Evolutionary conservation across 2,329 filamentous ascomycete species (phyloP), one percentile per base, ranked within the genome.

Genomic region (Lecanoromycetidae sp.): DNA sequence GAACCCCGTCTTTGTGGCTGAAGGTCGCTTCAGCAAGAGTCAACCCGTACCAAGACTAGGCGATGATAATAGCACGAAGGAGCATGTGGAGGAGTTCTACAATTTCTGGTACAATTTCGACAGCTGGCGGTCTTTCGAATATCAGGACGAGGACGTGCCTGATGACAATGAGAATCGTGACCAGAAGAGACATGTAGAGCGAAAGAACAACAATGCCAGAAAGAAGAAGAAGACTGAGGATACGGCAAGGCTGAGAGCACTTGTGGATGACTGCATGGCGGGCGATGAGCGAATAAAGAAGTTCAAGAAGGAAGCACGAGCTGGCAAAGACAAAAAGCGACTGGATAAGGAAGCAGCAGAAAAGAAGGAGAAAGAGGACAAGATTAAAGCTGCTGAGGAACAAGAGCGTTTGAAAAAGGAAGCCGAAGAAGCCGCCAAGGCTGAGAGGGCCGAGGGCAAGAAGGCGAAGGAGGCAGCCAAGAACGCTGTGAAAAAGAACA

Each of bases 61-160:
- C 53, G 77, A 86, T 61, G 85, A 86, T 55, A 83, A 93, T 56
- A 82, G 84, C 61, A 78, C 78, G 58, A 85, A 88, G 68, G 85
- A 93, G 62, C 82, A 94, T 7, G 91, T 98, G 38, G 88, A 96
- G 63, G 72, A 74, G 45, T 98, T 98, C 68, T 98, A 98, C 78
- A 94, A 98, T 76, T 98, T 96, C 75, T 98, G 85, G 82, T 98
- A 96, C 76, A 93, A 90, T 76, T 94, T 98, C 60, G 91, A 98
- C 75, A 91, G 84, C 66, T 98, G 91, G 91, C 77, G 91, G 52
- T 81, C 84, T 2, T 98, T 98, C 61, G 91, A 98, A 71, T 98
- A 98, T 69, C 84, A 94, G 50, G 91, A 98, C 62, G 91, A 98
- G 73, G 91, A 98, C 63, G 90, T 98, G 25, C 91, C 91, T 33